Base-by-base conservation (phyloP, 2,329 filamentous ascomycete genomes). In the Fragosphaeria purpurea region DNA sequence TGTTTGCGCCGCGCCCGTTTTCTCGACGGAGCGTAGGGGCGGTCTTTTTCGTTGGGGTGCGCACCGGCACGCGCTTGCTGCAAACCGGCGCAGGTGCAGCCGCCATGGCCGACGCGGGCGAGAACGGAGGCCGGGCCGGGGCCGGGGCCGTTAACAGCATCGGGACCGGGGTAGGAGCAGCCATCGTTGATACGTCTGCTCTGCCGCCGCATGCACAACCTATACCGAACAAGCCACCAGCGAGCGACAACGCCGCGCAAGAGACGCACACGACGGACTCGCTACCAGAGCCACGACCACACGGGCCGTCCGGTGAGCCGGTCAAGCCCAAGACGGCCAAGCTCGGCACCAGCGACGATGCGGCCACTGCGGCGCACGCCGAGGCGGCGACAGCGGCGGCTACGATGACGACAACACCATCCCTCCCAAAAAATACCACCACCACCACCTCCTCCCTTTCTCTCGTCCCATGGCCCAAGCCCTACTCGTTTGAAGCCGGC, bases 401-500 rank as follows among this genome's bases (percentile, higher is more conserved):
- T 39, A 30, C 35, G 37, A 31, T 48, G 40, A 33, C 40, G 48
- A n/a, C 43, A 32, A n/a, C 47, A 31, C 31, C 43, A 22, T 22
- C 22, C 22, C 7, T 37, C 7, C 35, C 35, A 37, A 11, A 37
- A 7, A 4, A 37, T 7, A 37, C 11, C 22, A 35, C 5, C 13
- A n/a, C 10, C 13, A n/a, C 31, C 41, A 35, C 13, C 4, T 56
- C 60, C 34, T 64, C 69, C 11, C 7, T 11, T 7, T 11, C 35
- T 2, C 35, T 11, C 35, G 35, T 7, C 48, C 57, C 67, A 30
- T 75, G 70, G 72, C 78, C 77, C 7, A 69, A 71, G 51, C 89
- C 88, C 1, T 97, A 96, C 68, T 85, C 85, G 60, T 74, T 95
- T 55, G 85, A 95, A 59, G 83, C 85, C 58, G 89, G 87, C 7